Base-by-base conservation (phyloP, 1,139 yeast genomes). In the Saccharomyces pastorianus region DNA sequence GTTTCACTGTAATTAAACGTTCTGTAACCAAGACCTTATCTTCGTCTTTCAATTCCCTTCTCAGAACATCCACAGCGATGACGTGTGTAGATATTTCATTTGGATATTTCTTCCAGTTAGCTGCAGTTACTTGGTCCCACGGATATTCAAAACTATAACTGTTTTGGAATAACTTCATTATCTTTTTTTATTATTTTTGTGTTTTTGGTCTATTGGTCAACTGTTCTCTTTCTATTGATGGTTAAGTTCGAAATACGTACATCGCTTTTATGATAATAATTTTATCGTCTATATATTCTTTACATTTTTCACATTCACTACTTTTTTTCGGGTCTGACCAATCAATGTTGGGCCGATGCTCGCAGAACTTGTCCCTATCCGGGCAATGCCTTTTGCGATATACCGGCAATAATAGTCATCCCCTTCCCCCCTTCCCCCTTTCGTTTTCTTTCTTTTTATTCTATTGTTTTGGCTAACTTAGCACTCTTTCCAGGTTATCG, bases 21-120 rank as follows among this genome's bases (percentile, higher is more conserved):
- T 93, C 98, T 0, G 96, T 86, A 31, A 86, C 77, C 52, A 93
- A 75, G 0, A 81, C 76, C 26, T 82, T 79, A 1, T 80, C 77
- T 6, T 69, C 71, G 1, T 78, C 73, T 63, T 84, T 82, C 31
- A 89, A 67, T 61, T 84, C 88, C 57, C 98, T 77, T 56, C 85
- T 75, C 50, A 93, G 73, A 2, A 89, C 88, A 69, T 93, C 99
- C 6, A 93, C 98, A 1, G 95, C 95, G 20, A 89, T 85, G 14
- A 93, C 99, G 71, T 93, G 99, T 0, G 95, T 81, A 7, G 96
- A 85, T 58, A 85, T 77, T 65, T 90, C 96, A 60, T 93, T 93
- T 14, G 99, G 99, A 71, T 93, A 93, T 66, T 93, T 93, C 60
- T 82, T 84, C 99, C 99, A 93, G 71, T 93, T 91, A 56, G 98